These are phyloP conservation scores for Pichia cabralensis DNA, from an alignment of 805 yeast species.

Conservation along the genomic window DNA sequence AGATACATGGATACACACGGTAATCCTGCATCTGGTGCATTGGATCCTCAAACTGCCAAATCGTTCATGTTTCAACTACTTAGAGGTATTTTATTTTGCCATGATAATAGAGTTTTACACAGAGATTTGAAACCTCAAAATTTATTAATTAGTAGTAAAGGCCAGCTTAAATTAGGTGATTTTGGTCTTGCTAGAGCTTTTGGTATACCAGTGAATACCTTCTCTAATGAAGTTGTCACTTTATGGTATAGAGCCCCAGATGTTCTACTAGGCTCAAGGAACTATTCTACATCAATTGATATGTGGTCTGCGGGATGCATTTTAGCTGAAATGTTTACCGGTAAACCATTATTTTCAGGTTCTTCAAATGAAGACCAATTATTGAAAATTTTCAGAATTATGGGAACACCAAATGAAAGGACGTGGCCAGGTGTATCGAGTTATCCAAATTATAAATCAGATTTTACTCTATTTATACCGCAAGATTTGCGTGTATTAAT, in stretches of 20 bases:
- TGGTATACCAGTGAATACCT: conserved; percentile 96
- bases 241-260: conserved; percentile 98
- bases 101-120: conserved; percentile 74
- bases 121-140: conserved; percentile 93
- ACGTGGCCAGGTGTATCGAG: conserved; percentile 97
- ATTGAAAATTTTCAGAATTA: conserved; percentile 77
- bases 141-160: conserved; percentile 76
- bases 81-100: conserved; percentile 82
- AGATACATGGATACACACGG: conserved; percentile 67
- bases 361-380: conserved; percentile 93
- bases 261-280: conserved; percentile 87
- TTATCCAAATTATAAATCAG: conserved; percentile 76
- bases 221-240: conserved; percentile 95
- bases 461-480: conserved; percentile 78
- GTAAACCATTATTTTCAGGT: conserved; percentile 94
- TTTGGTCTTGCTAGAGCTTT: conserved; percentile 96
- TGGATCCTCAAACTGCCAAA: conserved; percentile 65
- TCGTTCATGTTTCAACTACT: conserved; percentile 91
- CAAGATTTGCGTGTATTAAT: conserved; percentile 70
- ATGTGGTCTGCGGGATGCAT: conserved; percentile 99
- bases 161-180: conserved; percentile 89
- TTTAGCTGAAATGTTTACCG: conserved; percentile 97
- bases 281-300: conserved; percentile 93
- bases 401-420: conserved; percentile 95
- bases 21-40: conserved; percentile 45